These are phyloP conservation scores for Saccharomycopsis sp. DNA, from an alignment of 805 yeast species.

Conservation along the genomic window DNA sequence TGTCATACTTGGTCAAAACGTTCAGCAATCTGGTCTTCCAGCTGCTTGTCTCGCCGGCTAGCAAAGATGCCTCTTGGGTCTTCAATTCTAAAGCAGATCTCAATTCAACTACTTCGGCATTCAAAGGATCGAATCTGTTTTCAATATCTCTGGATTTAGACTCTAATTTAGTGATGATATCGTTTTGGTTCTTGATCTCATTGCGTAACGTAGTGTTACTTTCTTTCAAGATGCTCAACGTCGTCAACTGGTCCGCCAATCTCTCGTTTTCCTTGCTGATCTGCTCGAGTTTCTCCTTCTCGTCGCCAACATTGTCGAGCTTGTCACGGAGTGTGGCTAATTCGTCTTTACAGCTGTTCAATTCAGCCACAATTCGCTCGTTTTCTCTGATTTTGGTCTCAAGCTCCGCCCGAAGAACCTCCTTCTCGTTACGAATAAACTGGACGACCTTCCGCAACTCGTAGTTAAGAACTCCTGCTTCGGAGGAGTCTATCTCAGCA, in stretches of 20 bases:
- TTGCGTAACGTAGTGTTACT: slow-evolving; percentile 58
- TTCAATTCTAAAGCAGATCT: slow-evolving; percentile 40
- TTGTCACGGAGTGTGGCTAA: slow-evolving; percentile 48
- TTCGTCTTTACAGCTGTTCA: slow-evolving; percentile 42
- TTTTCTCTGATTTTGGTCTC: slow-evolving; percentile 49
- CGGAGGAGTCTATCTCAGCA: slow-evolving; percentile 17
- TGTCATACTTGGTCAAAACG: slow-evolving; percentile 38
- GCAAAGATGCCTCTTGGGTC: slow-evolving; percentile 40
- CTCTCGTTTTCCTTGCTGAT: slow-evolving; percentile 36
- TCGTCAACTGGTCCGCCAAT: slow-evolving; percentile 44
- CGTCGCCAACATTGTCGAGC: slow-evolving; percentile 33
- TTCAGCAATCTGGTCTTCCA: slow-evolving; percentile 51
- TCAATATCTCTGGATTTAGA: slow-evolving; percentile 29
- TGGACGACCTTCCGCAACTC: slow-evolving; percentile 49
- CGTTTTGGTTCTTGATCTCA: slow-evolving; percentile 35
- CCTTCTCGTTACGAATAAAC: slow-evolving; percentile 69
- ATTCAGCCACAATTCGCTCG: slow-evolving; percentile 43
- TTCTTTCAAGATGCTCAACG: slow-evolving; percentile 54
- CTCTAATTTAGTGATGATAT: slow-evolving; percentile 36
- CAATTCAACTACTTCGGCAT: slow-evolving; percentile 33
- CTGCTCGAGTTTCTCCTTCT: slow-evolving; percentile 25
- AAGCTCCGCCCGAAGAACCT: slow-evolving; percentile 55
- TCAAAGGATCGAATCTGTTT: slow-evolving; percentile 39
- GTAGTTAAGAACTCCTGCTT: slow-evolving; percentile 8
- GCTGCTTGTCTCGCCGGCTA: slow-evolving; percentile 49